Percentiles rank a stretch among this genome's conserved stretches.
Conservation (phyloP, 2,329 filamentous ascomycete genomes). For the Colletotrichum sp. region DNA sequence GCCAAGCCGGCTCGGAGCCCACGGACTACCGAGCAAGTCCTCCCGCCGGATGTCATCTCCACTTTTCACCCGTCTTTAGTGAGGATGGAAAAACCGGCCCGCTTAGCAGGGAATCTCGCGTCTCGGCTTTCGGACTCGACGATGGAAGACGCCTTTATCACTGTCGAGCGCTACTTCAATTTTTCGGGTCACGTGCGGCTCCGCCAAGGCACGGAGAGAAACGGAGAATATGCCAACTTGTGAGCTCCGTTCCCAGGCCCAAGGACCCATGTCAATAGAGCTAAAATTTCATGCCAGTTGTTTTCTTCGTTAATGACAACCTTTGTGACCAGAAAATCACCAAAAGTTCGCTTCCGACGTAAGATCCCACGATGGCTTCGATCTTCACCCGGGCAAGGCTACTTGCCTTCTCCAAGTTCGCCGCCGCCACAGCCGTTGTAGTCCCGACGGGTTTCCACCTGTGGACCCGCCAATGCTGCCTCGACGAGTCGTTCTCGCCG, state of each 20-base stretch:
- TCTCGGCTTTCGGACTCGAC: neutral
- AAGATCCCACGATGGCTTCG: neutral
- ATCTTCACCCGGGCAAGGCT: neutral
- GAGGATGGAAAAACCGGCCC: neutral
- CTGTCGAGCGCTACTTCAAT: neutral
- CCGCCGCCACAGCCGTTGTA: neutral
- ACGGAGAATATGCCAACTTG: neutral
- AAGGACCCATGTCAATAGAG: neutral
- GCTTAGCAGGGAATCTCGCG: neutral
- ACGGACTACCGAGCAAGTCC: neutral
- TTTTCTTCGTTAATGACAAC: neutral
- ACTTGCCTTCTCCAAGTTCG: neutral
- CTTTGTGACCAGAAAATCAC: too few species aligned
- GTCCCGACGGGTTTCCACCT: slow-evolving; percentile 9
- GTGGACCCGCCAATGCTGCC: slow-evolving; percentile 13
- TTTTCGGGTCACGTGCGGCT: neutral
- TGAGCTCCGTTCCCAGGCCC: neutral
- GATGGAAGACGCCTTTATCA: neutral
- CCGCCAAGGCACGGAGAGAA: neutral
- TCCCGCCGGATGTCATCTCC: neutral
- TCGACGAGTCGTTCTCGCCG: slow-evolving; percentile 10
- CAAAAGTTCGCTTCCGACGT: too few species aligned
- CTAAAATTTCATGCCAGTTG: neutral
- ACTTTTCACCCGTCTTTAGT: neutral
- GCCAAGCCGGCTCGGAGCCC: neutral